Conservation (phyloP, 352 stramenopile species). For the Pythium guiyangense region DNA sequence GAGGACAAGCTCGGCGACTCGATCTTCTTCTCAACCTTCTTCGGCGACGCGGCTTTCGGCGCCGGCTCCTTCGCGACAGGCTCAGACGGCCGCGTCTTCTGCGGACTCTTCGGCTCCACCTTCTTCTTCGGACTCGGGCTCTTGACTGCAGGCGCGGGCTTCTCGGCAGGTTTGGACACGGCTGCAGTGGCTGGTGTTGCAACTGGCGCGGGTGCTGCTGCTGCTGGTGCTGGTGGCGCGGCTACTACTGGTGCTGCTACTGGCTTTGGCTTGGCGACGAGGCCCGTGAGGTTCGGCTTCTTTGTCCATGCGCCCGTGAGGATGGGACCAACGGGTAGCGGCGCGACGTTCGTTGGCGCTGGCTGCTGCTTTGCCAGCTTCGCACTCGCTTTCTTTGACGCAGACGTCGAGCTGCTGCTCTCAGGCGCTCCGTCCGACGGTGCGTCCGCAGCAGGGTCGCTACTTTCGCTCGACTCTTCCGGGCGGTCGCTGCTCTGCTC, state of each 20-base stretch:
- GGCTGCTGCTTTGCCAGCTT: constrained; percentile 34
- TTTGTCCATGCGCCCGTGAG: constrained; percentile 70
- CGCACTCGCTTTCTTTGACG: constrained; percentile 34
- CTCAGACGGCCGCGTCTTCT: constrained; percentile 21
- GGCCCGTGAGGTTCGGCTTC: constrained; percentile 53
- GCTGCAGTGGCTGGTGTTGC: not conserved
- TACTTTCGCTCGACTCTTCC: constrained; percentile 44
- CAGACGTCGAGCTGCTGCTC: constrained; percentile 10
- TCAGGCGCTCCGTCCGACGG: constrained; percentile 1
- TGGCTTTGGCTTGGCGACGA: constrained; percentile 29
- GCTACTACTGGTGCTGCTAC: constrained; percentile 12
- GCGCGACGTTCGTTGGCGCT: constrained; percentile 25
- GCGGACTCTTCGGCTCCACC: constrained; percentile 27
- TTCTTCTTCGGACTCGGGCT: constrained; percentile 45
- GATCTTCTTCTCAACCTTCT: constrained; percentile 38
- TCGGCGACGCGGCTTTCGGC: constrained; percentile 14
- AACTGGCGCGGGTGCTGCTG: no score
- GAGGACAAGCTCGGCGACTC: constrained; percentile 45
- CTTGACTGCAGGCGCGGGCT: constrained; percentile 9
- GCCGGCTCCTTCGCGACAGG: constrained; percentile 18
- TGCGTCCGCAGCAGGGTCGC: constrained; percentile 14
- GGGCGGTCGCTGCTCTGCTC: constrained; percentile 28
- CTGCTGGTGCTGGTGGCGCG: not conserved
- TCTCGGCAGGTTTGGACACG: constrained; percentile 19
- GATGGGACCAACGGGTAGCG: constrained; percentile 48